phyloP scores from a whole-genome alignment of 2,329 filamentous ascomycete genomes.

The Verruconis gallopava region DNA sequence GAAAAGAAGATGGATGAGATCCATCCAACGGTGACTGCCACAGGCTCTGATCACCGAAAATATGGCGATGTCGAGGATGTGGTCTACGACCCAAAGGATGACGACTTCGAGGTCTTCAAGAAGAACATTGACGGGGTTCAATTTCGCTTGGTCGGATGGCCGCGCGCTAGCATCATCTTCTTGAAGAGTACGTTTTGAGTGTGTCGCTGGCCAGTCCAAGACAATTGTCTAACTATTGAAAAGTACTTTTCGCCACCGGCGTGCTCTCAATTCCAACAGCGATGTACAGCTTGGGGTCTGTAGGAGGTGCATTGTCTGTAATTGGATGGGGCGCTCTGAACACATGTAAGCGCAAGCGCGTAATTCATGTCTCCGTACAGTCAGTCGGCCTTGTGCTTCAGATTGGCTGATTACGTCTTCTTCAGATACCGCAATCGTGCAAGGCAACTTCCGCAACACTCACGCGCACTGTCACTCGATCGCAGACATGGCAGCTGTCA shows the following conservation, averaged over 20 bases:
- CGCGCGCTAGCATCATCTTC: conserved; percentile 39
- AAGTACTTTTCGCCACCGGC: conserved; percentile 36
- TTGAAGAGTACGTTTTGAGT: conserved; percentile 27
- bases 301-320: conserved; percentile 35
- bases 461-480: conserved; percentile 41
- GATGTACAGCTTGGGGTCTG: conserved; percentile 35
- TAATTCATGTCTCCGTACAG: too few species aligned
- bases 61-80: conserved; percentile 17
- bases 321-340: conserved; percentile 37
- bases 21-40: conserved; percentile 13
- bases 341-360: conserved; percentile 23
- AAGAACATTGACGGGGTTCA: conserved; percentile 34
- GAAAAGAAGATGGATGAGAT: conserved; percentile 18
- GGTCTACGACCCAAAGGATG: conserved; percentile 16
- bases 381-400: too few species aligned
- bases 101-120: conserved; percentile 38
- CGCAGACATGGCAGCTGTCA: conserved; percentile 44
- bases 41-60: conserved; percentile 15
- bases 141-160: conserved; percentile 42
- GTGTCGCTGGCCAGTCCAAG: background rate
- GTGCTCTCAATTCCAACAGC: conserved; percentile 37
- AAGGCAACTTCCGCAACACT: conserved; percentile 38
- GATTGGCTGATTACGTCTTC: too few species aligned
- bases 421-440: conserved; percentile 32
- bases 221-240: background rate